Conservation (phyloP, 2,329 filamentous ascomycete genomes). For the Penicillium hordei region DNA sequence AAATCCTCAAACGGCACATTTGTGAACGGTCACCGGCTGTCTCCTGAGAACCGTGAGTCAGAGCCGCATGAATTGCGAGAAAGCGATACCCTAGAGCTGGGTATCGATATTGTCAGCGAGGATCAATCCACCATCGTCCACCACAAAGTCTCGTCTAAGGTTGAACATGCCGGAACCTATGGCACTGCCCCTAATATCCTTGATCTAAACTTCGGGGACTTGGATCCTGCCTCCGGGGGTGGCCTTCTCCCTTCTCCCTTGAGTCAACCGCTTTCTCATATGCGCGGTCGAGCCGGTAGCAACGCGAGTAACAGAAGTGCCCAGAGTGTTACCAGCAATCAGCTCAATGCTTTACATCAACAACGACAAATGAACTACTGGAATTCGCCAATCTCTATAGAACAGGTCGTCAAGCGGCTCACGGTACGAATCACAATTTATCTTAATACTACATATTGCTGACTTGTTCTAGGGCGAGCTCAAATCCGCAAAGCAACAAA, state of each 20-base stretch:
- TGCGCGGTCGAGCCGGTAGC: conserved; percentile 68
- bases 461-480: conserved; percentile 72
- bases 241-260: conserved; percentile 69
- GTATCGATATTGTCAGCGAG: conserved; percentile 97
- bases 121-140: conserved; percentile 98
- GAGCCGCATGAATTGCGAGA: conserved; percentile 92
- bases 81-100: conserved; percentile 87
- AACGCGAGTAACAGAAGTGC: conserved; percentile 62
- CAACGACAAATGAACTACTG: conserved; percentile 79
- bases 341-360: conserved; percentile 62
- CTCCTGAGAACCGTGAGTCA: conserved; percentile 91
- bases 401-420: conserved; percentile 87
- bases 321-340: conserved; percentile 56
- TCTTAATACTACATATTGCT: conserved; percentile 22
- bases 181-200: conserved; percentile 69
- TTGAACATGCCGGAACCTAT: conserved; percentile 89
- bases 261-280: conserved; percentile 63
- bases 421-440: conserved; percentile 55
- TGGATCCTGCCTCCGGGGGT: conserved; percentile 74
- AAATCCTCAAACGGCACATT: conserved; percentile 99
- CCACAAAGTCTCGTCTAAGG: conserved; percentile 95
- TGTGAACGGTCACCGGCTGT: conserved; percentile 87
- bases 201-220: conserved; percentile 88
- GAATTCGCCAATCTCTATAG: conserved; percentile 85
- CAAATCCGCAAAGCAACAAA: conserved; percentile 82